Base-by-base conservation (phyloP, 495 filamentous ascomycete species). In the Penicillium psychrofluorescens region DNA sequence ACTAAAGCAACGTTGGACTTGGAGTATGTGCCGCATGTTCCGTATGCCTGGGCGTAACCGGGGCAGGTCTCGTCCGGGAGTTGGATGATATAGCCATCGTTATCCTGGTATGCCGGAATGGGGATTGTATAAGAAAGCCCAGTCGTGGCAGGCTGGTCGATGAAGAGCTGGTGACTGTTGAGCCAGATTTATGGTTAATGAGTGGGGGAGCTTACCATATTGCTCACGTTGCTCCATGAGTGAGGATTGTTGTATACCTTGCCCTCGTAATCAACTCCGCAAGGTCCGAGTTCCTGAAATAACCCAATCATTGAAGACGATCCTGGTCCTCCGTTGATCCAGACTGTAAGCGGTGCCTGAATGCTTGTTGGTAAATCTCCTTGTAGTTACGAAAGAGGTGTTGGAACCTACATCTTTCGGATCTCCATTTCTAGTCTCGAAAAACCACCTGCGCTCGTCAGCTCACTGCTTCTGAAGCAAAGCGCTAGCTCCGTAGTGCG, bases 211-310 rank as follows among this genome's bases (percentile, higher is more conserved):
- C 46, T 41, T 30, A 81, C 63, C 66, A 82, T 73, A 43, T 82
- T 83, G 53, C 64, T 68, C 38, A 59, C 67, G 44, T 78, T 82
- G 50, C 63, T 71, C 79, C 72, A 84, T 8, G 69, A 75, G 57
- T 75, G 82, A 11, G 75, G 74, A 55, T 81, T 81, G 53, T 71
- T 73, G 56, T 63, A 74, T 22, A 72, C 67, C 9, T 66, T 64
- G 34, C 72, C 72, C 43, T 70, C 51, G 11, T 53, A 53, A 44
- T 74, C 74, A n/a, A 80, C 66, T 33, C 72, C 59, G 43, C 80
- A 84, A n/a, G 80, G 80, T 0, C 79, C 78, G n/a, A 71, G 56
- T 49, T 81, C 79, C 53, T 81, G 72, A 47, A 79, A 82, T 12
- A 81, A 53, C 1, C 79, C 79, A 43, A 82, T 74, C 79, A 83